These are phyloP conservation scores for Capronia coronata DNA, from an alignment of 2,329 filamentous ascomycete genomes.

Conservation along the genomic window DNA sequence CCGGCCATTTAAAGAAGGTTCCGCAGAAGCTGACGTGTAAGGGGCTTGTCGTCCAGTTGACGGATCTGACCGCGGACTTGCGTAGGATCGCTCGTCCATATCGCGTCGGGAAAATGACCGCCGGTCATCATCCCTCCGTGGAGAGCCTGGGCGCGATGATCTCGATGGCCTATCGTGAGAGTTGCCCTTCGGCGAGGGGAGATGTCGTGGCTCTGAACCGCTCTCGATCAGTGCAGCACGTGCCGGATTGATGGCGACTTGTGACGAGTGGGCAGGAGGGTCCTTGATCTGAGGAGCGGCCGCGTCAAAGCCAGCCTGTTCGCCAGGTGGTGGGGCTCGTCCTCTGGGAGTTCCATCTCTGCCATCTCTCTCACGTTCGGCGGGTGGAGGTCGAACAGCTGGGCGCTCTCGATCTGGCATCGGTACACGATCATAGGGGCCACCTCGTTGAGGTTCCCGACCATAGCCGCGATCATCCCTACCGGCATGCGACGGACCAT, in stretches of 20 bases:
- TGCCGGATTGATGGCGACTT: slow-evolving; percentile 28
- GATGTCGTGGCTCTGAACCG: slow-evolving; percentile 17
- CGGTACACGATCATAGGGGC: slow-evolving; percentile 19
- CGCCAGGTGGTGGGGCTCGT: slow-evolving; percentile 19
- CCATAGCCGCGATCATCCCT: slow-evolving; percentile 25
- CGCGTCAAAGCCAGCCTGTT: slow-evolving; percentile 13
- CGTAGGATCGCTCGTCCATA: slow-evolving; percentile 18
- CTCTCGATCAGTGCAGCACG: slow-evolving; percentile 31
- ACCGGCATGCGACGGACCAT: slow-evolving; percentile 25
- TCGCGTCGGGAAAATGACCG: slow-evolving; percentile 20
- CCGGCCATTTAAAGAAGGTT: slow-evolving; percentile 10
- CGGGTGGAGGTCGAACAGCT: slow-evolving; percentile 24
- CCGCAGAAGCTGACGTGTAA: slow-evolving; percentile 2
- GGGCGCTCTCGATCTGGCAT: slow-evolving; percentile 22
- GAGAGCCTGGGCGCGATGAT: slow-evolving; percentile 25
- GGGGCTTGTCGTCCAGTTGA: slow-evolving; percentile 4
- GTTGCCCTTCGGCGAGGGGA: slow-evolving; percentile 12
- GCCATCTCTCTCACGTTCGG: slow-evolving; percentile 28
- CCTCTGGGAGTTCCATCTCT: slow-evolving; percentile 27
- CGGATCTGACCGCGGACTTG: slow-evolving; percentile 12
- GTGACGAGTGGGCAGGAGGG: slow-evolving; percentile 20
- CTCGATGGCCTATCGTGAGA: slow-evolving; percentile 19
- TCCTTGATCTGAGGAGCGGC: slow-evolving; percentile 23
- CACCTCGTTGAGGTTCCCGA: slow-evolving; percentile 22
- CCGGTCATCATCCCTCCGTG: slow-evolving; percentile 27